phyloP scores from a whole-genome alignment of 306 rosid genomes.

The Datisca glomerata region DNA sequence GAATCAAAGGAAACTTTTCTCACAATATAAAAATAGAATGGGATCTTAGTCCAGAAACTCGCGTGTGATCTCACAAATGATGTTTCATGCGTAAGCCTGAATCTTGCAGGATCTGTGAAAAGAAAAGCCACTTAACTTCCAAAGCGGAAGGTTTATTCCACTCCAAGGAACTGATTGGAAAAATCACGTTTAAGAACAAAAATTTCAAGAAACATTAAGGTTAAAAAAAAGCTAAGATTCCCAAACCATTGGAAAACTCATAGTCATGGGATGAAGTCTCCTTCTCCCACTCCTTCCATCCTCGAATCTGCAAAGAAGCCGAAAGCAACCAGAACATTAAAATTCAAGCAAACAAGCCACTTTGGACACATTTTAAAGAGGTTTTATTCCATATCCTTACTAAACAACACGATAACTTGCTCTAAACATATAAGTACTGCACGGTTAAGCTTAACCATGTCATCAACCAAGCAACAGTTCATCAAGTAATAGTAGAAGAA shows the following conservation, averaged over 20 bases:
- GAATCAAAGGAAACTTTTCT: constrained; percentile 14
- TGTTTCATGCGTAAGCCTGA: constrained; percentile 85
- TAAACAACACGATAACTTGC: not conserved
- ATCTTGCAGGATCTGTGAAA: constrained; percentile 58
- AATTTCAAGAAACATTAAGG: too few species aligned
- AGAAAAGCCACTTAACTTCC: not conserved
- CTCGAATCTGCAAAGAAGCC: constrained; percentile 53
- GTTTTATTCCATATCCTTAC: not conserved
- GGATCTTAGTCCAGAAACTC: constrained; percentile 56
- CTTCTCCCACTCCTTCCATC: constrained; percentile 91
- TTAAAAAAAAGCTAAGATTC: not conserved
- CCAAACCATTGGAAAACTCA: constrained; percentile 72
- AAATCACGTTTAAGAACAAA: too few species aligned
- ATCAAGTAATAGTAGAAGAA: too few species aligned
- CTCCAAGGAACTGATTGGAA: too few species aligned
- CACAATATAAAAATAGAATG: constrained; percentile 67
- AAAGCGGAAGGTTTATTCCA: too few species aligned
- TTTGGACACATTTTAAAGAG: not conserved
- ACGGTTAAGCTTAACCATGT: too few species aligned
- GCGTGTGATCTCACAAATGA: constrained; percentile 83
- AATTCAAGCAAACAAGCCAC: not conserved
- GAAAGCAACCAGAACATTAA: not conserved
- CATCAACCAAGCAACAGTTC: too few species aligned
- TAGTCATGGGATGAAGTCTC: constrained; percentile 67
- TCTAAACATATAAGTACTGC: not conserved